Base-by-base conservation (phyloP, 768 basidiomycete species). In the Amanita rubescens region DNA sequence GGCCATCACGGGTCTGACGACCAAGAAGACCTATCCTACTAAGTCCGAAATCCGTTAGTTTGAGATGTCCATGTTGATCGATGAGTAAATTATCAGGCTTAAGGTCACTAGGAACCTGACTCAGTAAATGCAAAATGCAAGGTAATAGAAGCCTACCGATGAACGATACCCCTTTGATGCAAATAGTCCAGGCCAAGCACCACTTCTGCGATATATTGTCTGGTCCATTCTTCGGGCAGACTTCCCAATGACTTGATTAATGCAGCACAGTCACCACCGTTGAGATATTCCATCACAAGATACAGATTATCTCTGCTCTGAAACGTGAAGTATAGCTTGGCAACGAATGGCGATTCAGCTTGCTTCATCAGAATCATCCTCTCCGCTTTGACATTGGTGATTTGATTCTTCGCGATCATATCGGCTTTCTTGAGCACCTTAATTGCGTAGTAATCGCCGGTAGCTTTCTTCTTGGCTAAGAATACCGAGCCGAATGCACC, bases 341-440 rank as follows among this genome's bases (percentile, higher is more conserved):
- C 93, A 47, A 98, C 96, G 63, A 98, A 95, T 14, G 96, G 95
- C 8, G 94, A 96, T 68, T 96, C 94, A 1, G 95, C 90, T 69
- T 98, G 95, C 67, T 94, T 94, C 96, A 99, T 99, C 60, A 99
- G 79, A 63, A 99, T 99, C 85, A 96, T 98, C 54, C 96, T 81
- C 73, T 99, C 96, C 1, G 96, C 96, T 72, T 98, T 98, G 68
- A 99, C 96, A 66, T 98, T 99, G 46, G 96, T 98, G 67, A 99
- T 95, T 69, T 99, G 96, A 74, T 99, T 99, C 80, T 99, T 99
- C 37, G 96, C 91, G 67, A 99, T 98, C 96, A 99, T 99, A 71
- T 99, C 96, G n/a, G 94, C 92, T 75, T 99, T 99, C 75, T 95
- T 97, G 65, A 99, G 71, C n/a, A 98, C 94, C 71, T 99, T 99